A percentile compares a stretch with the other conserved stretches of the same genome.
Evolutionary conservation across 306 rosid species (phyloP).

Genomic region (Sicyos edulis): DNA sequence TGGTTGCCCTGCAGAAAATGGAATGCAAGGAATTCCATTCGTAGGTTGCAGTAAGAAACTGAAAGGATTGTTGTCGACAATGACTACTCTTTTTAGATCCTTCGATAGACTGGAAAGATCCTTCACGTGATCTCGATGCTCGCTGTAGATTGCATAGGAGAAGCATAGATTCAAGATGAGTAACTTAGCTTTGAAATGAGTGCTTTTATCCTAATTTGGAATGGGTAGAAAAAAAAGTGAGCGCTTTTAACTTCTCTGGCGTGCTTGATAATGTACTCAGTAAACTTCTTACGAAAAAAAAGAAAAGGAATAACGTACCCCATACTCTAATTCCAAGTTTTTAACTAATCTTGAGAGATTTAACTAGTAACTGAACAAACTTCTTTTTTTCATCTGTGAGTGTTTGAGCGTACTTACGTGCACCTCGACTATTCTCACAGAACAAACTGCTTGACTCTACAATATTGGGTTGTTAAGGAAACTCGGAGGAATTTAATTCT

Average conservation of each 20-base stretch:
- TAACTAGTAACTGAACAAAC: no score
- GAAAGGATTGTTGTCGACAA: conserved; percentile 12
- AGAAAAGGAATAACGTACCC: no score
- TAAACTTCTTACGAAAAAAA: not conserved
- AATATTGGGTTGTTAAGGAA: no score
- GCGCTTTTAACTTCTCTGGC: not conserved
- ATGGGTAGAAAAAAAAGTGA: not conserved
- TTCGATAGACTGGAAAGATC: conserved; percentile 73
- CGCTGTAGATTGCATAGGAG: conserved; percentile 41
- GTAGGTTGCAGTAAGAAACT: conserved; percentile 42
- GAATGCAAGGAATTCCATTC: conserved; percentile 91
- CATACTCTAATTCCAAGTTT: not conserved
- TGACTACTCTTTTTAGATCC: conserved; percentile 65
- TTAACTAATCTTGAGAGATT: no score
- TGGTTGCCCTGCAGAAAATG: conserved; percentile 83
- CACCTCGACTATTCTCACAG: no score
- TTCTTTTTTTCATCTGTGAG: no score
- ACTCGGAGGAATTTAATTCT: no score
- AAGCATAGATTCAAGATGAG: conserved; percentile 16
- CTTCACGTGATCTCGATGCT: conserved; percentile 86
- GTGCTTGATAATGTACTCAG: not conserved
- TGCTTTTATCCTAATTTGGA: no score
- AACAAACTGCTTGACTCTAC: no score
- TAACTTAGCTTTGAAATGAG: no score
- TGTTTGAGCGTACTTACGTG: no score